Percentiles rank a stretch among this genome's conserved stretches.
phyloP scores from a whole-genome alignment of 305 asterid species.

The Plantago rigida region DNA sequence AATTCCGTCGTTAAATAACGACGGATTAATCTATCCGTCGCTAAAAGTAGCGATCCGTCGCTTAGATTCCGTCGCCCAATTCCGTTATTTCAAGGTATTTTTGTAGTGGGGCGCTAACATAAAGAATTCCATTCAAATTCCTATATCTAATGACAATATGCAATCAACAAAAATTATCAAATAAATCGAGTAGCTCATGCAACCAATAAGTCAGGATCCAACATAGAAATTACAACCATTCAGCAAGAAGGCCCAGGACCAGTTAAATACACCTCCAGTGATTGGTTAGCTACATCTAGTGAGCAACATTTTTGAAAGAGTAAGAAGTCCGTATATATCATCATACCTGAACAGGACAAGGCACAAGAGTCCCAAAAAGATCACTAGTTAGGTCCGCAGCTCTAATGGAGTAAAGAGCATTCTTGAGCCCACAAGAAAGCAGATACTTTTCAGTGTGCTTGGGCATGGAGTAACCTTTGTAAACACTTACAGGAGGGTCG shows the following conservation, averaged over 20 bases:
- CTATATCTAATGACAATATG: too few species aligned
- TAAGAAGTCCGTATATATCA: conserved; percentile 17
- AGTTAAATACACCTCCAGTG: not conserved
- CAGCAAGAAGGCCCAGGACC: not conserved
- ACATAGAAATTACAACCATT: too few species aligned
- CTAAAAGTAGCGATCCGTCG: too few species aligned
- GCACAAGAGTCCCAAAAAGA: conserved; percentile 65
- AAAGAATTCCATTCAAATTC: too few species aligned
- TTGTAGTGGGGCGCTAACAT: too few species aligned
- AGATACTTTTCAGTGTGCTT: conserved; percentile 83
- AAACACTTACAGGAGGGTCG: conserved; percentile 89
- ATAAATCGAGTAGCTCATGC: too few species aligned
- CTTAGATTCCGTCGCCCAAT: too few species aligned
- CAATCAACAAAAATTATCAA: too few species aligned
- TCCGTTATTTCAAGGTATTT: too few species aligned
- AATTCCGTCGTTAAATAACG: too few species aligned
- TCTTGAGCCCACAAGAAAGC: conserved; percentile 68
- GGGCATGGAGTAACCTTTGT: conserved; percentile 73
- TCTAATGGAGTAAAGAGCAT: conserved; percentile 74
- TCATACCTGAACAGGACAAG: conserved; percentile 73
- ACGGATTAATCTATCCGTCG: too few species aligned
- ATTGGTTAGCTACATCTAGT: not conserved
- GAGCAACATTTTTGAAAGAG: not conserved
- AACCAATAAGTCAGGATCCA: too few species aligned
- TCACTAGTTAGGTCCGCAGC: conserved; percentile 68